Base-by-base conservation (phyloP, 805 yeast genomes). In the Priceomyces medius region DNA sequence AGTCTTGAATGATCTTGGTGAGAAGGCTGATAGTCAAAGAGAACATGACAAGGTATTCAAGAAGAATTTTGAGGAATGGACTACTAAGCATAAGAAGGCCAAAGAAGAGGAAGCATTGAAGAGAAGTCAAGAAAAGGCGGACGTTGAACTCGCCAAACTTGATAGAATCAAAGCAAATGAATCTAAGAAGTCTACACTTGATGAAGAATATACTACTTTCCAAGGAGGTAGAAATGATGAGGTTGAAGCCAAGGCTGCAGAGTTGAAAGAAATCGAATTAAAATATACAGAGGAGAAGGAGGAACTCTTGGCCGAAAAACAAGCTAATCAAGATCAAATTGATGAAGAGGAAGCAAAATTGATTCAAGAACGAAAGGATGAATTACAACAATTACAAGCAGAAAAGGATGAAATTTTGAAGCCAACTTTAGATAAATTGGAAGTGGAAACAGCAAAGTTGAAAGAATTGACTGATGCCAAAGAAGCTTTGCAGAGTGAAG, bases 11-110 rank as follows among this genome's bases (percentile, higher is more conserved):
- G 90, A 88, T 61, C 79, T 91, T 54, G 72, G 77, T 51, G 64
- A 71, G 35, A 83, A 85, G 56, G 95, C 95, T 16, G 71, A 64
- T 17, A 75, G 77, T 36, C 91, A 88, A 64, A 79, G 95, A 44
- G 73, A 70, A 50, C 62, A 63, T 34, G 68, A 67, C 45, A 59
- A 60, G 36, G 56, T 62, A 24, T 55, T 57, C 29, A 62, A 59
- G 41, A 51, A 58, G 38, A 63, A 71, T 42, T 59, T 57, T 33
- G 58, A 61, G 17, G 74, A 71, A 42, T 59, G 68, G 45, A 50
- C 49, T 31, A 51, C 52, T 34, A 45, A 49, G 39, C 74, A 71
- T 45, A 54, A 54, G 35, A 50, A 61, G 47, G 54, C 61, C 40
- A 63, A 59, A 43, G 49, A 53, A 39, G 64, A 61, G 23, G 67